A percentile compares a stretch with the other conserved stretches of the same genome.
Evolutionary conservation across 768 basidiomycete species (phyloP).

Genomic region (Mycena crocata): DNA sequence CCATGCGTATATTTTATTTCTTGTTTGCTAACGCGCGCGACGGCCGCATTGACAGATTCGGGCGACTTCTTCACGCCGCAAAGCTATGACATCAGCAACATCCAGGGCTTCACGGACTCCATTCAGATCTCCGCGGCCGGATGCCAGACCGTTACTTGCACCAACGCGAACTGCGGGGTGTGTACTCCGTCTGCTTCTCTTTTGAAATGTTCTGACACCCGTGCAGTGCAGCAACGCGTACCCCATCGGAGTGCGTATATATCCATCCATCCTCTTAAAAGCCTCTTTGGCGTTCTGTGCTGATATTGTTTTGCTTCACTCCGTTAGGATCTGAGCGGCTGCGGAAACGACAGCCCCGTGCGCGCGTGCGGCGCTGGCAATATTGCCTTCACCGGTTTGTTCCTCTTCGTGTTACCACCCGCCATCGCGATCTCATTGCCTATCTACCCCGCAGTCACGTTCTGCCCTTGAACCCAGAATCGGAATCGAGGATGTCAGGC

Average conservation of each 20-base stretch:
- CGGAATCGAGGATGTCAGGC: neutral
- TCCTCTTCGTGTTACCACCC: neutral
- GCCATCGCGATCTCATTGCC: no score
- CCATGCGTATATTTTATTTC: no score
- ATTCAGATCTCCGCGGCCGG: slow-evolving; percentile 49
- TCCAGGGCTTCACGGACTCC: slow-evolving; percentile 56
- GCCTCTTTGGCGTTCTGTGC: neutral
- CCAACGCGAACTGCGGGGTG: slow-evolving; percentile 49
- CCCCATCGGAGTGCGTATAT: neutral
- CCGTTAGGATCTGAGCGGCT: slow-evolving; percentile 50
- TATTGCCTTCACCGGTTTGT: slow-evolving; percentile 43
- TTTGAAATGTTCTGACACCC: neutral
- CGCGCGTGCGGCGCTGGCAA: slow-evolving; percentile 50
- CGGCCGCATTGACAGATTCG: no score
- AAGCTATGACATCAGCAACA: slow-evolving; percentile 58
- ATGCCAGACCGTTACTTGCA: slow-evolving; percentile 54
- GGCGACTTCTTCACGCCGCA: slow-evolving; percentile 37
- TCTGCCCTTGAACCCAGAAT: slow-evolving; percentile 48
- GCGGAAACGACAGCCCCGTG: slow-evolving; percentile 52
- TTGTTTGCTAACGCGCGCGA: no score
- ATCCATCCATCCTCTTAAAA: neutral
- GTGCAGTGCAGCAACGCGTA: neutral
- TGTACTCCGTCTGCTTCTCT: neutral
- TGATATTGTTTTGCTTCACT: neutral
- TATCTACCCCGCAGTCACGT: slow-evolving; percentile 35